Evolutionary conservation across 257 asterid species (phyloP), one percentile per base, ranked within the genome.

Genomic region (Penstemon davidsonii): DNA sequence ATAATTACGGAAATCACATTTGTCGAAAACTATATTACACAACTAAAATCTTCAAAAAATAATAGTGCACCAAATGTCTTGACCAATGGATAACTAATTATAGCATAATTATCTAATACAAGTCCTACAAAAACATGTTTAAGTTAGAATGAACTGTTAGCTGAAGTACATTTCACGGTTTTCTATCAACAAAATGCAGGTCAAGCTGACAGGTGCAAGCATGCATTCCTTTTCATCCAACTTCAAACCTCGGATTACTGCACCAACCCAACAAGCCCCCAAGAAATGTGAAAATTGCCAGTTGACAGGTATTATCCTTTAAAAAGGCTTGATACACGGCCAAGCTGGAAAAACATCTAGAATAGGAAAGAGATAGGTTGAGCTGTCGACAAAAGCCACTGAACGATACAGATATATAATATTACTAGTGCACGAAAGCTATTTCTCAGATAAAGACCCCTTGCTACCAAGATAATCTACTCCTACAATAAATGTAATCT

Each of bases 111-210:
- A 25, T 25, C 33, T 42, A 33, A 33, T 38, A 9, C 10, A 8
- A 38, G n/a, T 18, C 10, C 50, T 6, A 40, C 5, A 47, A 45
- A 25, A 18, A 49, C 44, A 46, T 60, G 15, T 15, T 18, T 39
- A 18, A 60, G 8, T 60, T 60, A 59, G 45, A 41, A 41, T 41
- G 15, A 41, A 60, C 65, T n/a, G 41, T 60, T 13, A 40, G 50
- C 65, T 41, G 64, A 40, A 60, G 15, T 39, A 11, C 18, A 13
- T 3, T 13, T 3, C n/a, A 49, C n/a, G 54, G 6, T 40, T 60
- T 13, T 60, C 65, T 1, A 25, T 25, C 4, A 25, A 55, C 11
- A 19, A 67, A 54, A 44, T 36, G 41, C 43, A 18, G 4, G 41
- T 39, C 8, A 41, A 53, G 62, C 51, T 8, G 47, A 39, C 33